Evolutionary conservation across 306 rosid species (phyloP).

Genomic region (Arachis stenosperma): DNA sequence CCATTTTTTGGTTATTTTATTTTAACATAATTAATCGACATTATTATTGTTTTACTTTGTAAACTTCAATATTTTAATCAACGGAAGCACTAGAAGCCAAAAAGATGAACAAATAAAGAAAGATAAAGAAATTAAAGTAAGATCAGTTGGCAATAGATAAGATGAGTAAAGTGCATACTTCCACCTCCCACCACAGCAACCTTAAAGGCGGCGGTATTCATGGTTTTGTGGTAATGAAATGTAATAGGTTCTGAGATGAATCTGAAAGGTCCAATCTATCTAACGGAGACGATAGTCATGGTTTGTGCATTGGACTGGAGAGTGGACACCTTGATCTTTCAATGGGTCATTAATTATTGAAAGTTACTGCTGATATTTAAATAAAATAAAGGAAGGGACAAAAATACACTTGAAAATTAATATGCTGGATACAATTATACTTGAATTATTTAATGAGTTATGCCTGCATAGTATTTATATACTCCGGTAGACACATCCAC

Average conservation of each 20-base stretch:
- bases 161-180: conserved; percentile 49
- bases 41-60: not conserved
- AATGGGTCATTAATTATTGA: not conserved
- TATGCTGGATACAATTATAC: too few relatives aligned
- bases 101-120: not conserved
- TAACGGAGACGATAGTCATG: not conserved
- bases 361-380: too few relatives aligned
- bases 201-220: conserved; percentile 55
- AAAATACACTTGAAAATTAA: too few relatives aligned
- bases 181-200: conserved; percentile 86
- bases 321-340: not conserved
- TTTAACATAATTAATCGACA: too few relatives aligned
- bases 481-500: too few relatives aligned
- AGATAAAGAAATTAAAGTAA: not conserved
- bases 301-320: not conserved
- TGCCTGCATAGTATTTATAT: too few relatives aligned
- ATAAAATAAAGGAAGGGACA: too few relatives aligned
- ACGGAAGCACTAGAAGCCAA: not conserved
- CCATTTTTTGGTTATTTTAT: not conserved
- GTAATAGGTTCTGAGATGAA: not conserved
- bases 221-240: conserved; percentile 6
- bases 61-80: not conserved
- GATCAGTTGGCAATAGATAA: not conserved
- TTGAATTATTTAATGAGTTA: too few relatives aligned
- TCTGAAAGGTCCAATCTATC: not conserved